Evolutionary conservation across 352 stramenopile species (phyloP).

Genomic region (Discostella stelligera): DNA sequence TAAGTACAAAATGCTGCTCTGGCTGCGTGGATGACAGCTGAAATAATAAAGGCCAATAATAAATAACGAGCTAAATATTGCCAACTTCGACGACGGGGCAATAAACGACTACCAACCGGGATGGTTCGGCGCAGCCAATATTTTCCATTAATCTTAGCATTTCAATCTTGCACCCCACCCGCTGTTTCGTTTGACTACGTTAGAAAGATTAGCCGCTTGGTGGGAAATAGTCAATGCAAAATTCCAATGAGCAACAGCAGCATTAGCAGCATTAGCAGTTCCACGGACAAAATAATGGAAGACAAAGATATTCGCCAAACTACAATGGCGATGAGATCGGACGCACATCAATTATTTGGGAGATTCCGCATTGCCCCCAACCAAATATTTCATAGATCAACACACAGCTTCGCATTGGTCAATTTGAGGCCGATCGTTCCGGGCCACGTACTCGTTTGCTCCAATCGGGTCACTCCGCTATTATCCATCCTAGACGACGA

Average conservation of each 20-base stretch:
- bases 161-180: slow-evolving; percentile 6
- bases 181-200: not conserved
- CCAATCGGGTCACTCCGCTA: slow-evolving; percentile 82
- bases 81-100: too few relatives aligned
- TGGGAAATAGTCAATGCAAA: slow-evolving; percentile 2
- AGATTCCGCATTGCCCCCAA: slow-evolving; percentile 66
- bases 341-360: slow-evolving; percentile 56
- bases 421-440: slow-evolving; percentile 92
- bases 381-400: slow-evolving; percentile 67
- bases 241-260: not conserved
- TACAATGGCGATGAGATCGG: not conserved
- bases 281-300: not conserved
- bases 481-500: slow-evolving; percentile 85
- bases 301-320: not conserved
- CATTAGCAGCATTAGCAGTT: too few relatives aligned
- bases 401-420: slow-evolving; percentile 82
- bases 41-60: too few relatives aligned
- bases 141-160: slow-evolving; percentile 13
- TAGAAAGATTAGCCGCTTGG: not conserved
- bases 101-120: too few relatives aligned
- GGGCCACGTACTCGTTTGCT: slow-evolving; percentile 89
- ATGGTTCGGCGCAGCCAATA: slow-evolving; percentile 1
- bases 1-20: too few relatives aligned
- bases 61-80: too few relatives aligned
- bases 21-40: too few relatives aligned